Base-by-base conservation (phyloP, 2,329 filamentous ascomycete species). In the Cordyceps farinosa region DNA sequence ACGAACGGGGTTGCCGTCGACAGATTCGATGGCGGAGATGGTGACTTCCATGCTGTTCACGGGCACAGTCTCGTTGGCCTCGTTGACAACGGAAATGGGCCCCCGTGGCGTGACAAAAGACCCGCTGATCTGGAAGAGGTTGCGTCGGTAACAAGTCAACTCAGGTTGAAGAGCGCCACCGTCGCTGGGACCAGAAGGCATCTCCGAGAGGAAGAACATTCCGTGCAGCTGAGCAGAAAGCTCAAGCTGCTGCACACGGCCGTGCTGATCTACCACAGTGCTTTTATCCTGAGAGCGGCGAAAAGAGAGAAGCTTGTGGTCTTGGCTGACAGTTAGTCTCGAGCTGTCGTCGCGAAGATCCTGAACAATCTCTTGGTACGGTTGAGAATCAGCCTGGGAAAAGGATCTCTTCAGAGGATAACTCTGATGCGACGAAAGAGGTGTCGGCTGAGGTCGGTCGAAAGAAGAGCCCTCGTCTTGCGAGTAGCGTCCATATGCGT, bases 101-200 rank as follows among this genome's bases (percentile, higher is more conserved):
- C 87, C 88, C 66, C 91, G 82, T 1, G 93, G 92, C 15, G 93
- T 83, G 47, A 92, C 92, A 64, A 97, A 85, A 5, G 89, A 92
- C 64, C 94, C 94, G 65, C 92, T 96, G 71, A 97, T 96, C 75
- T 97, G 94, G 76, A 98, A 98, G 55, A 98, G 81, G 73, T 98
- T 98, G 54, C 94, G 87, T 67, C 94, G 90, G 77, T 98, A 98
- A 82, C 94, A 98, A 3, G 94, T 98, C 74, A 98, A 77, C 77
- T 98, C 94, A 59, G 86, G 91, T 72, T 90, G 89, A 56, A 88
- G 78, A 53, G 83, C 74, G 52, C 76, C 79, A 64, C 83, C 84
- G 67, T 89, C 85, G 67, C 75, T 80, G 61, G 80, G 78, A 65
- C 82, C 86, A 70, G 88, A 84, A 1, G 89, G 88, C 78, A 90